These are phyloP conservation scores for Millerozyma acaciae DNA, from an alignment of 805 yeast genomes.

Conservation along the genomic window DNA sequence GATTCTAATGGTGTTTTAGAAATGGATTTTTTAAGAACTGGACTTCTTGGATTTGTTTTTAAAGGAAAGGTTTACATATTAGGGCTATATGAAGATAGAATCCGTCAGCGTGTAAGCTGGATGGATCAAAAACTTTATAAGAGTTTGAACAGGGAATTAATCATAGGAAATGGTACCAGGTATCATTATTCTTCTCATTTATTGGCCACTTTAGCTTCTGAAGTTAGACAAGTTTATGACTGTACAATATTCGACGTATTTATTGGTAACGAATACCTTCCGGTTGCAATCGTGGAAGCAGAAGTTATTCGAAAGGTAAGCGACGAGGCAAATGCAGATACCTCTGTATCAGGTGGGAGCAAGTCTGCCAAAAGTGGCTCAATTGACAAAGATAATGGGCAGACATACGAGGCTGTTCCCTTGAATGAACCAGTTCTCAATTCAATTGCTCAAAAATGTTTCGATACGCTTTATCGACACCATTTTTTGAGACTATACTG, in stretches of 20 bases:
- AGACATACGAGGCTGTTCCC: conserved; percentile 34
- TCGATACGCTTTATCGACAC: conserved; percentile 36
- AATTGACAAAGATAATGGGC: conserved; percentile 12
- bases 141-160: conserved; percentile 25
- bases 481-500: conserved; percentile 82
- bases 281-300: conserved; percentile 83
- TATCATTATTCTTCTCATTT: conserved; percentile 87
- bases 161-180: conserved; percentile 40
- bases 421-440: conserved; percentile 41
- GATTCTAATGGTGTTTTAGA: conserved; percentile 69
- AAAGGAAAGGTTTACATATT: conserved; percentile 85
- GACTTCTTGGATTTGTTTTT: conserved; percentile 81
- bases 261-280: conserved; percentile 74
- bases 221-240: conserved; percentile 77
- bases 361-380: conserved; percentile 7
- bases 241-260: conserved; percentile 87
- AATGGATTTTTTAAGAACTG: conserved; percentile 83
- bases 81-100: conserved; percentile 88
- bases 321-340: conserved; percentile 21
- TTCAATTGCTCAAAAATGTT: conserved; percentile 41
- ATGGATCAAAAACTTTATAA: conserved; percentile 45
- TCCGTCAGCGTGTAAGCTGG: conserved; percentile 73
- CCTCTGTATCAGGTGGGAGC: conserved; percentile 15
- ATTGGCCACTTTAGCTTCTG: conserved; percentile 76
- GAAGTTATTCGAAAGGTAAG: conserved; percentile 36